These are phyloP conservation scores for Magnolia sinica DNA, from an alignment of 164 flowering plant genomes.

Conservation along the genomic window DNA sequence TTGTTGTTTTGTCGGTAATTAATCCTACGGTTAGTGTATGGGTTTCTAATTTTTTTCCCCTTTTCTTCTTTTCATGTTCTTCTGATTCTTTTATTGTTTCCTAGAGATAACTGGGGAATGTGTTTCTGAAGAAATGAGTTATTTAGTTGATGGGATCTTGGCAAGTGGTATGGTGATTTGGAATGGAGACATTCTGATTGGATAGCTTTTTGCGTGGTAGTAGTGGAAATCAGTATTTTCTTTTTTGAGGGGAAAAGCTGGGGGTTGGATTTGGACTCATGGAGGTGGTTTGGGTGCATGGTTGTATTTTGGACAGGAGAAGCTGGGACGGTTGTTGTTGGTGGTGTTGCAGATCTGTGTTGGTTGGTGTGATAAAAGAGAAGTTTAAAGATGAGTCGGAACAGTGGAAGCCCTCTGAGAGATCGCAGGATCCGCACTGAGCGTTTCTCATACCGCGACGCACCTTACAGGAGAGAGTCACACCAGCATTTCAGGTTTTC, in stretches of 20 bases:
- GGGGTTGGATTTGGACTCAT: conserved; percentile 31
- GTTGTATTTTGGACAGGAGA: conserved; percentile 55
- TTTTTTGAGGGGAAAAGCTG: conserved; percentile 19
- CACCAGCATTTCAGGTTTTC: conserved; percentile 52
- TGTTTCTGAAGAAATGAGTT: neutral
- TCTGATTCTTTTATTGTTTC: neutral
- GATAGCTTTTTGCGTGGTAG: conserved; percentile 10
- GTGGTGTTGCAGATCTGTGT: conserved; percentile 26
- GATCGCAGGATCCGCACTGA: conserved; percentile 44
- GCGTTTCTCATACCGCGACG: conserved; percentile 42
- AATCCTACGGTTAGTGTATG: neutral
- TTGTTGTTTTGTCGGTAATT: neutral
- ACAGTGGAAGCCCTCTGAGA: conserved; percentile 44
- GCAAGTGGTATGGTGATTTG: neutral
- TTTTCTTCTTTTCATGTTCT: neutral
- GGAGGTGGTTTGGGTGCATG: conserved; percentile 44
- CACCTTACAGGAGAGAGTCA: conserved; percentile 47
- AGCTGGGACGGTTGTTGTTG: conserved; percentile 31
- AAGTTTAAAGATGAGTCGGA: conserved; percentile 39
- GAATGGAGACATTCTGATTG: conserved; percentile 2
- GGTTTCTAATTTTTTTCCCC: neutral
- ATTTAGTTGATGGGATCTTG: neutral
- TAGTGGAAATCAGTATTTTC: conserved; percentile 24
- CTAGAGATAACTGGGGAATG: conserved; percentile 1
- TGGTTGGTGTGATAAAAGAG: conserved; percentile 23